phyloP scores from a whole-genome alignment of 2,329 filamentous ascomycete genomes.

The Byssothecium circinans region DNA sequence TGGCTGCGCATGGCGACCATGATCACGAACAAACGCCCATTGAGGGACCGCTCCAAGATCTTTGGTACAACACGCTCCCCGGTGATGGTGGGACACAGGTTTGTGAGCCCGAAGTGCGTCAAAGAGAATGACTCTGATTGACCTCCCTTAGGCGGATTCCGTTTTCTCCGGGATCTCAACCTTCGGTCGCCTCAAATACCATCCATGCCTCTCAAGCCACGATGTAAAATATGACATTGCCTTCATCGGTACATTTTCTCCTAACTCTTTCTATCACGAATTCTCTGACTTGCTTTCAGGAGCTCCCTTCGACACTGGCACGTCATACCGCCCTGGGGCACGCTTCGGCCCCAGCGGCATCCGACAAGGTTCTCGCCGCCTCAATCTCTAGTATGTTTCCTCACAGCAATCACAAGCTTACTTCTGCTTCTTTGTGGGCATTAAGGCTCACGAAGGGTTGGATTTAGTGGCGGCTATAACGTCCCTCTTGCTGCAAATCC shows the following conservation, averaged over 20 bases:
- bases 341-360: slow-evolving; percentile 84
- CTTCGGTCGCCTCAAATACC: slow-evolving; percentile 78
- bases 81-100: slow-evolving; percentile 85
- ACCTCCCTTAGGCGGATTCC: slow-evolving; percentile 68
- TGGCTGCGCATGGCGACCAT: slow-evolving; percentile 61
- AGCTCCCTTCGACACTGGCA: slow-evolving; percentile 83
- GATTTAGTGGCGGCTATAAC: slow-evolving; percentile 79
- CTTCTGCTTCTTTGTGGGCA: slow-evolving; percentile 29
- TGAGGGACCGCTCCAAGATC: slow-evolving; percentile 68
- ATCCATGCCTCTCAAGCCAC: slow-evolving; percentile 71
- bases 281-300: slow-evolving; percentile 49
- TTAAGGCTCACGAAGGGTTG: slow-evolving; percentile 54
- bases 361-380: slow-evolving; percentile 79
- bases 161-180: slow-evolving; percentile 88
- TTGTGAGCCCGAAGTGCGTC: slow-evolving; percentile 15
- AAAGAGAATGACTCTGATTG: not conserved
- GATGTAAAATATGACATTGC: slow-evolving; percentile 80
- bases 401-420: slow-evolving; percentile 45
- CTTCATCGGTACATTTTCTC: slow-evolving; percentile 65
- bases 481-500: slow-evolving; percentile 78
- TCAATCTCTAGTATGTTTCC: slow-evolving; percentile 78
- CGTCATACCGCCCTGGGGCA: slow-evolving; percentile 80
- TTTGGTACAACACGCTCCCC: slow-evolving; percentile 83
- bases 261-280: not conserved
- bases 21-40: slow-evolving; percentile 61